Evolutionary conservation across 202 grass and related monocot species (phyloP).

Genomic region (Zoysia matrella): DNA sequence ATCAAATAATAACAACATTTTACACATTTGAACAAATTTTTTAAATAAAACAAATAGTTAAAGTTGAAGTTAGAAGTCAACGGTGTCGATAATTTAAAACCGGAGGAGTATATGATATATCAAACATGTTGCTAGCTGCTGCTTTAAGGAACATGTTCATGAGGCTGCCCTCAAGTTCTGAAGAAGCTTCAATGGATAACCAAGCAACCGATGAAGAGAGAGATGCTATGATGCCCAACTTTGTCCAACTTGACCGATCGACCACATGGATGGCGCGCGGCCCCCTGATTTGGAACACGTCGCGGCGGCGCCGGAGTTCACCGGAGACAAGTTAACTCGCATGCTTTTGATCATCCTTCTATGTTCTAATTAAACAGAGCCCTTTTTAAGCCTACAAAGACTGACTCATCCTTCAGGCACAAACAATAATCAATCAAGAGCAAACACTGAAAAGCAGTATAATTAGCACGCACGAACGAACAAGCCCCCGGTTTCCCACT

Average conservation of each 20-base stretch:
- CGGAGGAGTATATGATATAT: neutral
- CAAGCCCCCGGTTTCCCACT: neutral
- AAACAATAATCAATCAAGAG: neutral
- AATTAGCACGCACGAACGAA: slow-evolving; percentile 18
- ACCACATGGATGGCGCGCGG: neutral
- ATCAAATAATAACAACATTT: too few species aligned
- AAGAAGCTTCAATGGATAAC: neutral
- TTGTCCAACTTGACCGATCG: neutral
- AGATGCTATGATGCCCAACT: neutral
- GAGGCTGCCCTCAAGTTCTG: slow-evolving; percentile 35
- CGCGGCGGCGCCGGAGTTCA: slow-evolving; percentile 56
- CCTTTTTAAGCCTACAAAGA: slow-evolving; percentile 51
- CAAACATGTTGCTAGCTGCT: slow-evolving; percentile 39
- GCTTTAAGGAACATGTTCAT: slow-evolving; percentile 65
- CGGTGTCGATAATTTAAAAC: too few species aligned
- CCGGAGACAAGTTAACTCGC: slow-evolving; percentile 22
- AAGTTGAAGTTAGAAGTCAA: too few species aligned
- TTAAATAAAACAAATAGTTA: too few species aligned
- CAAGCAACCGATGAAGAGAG: neutral
- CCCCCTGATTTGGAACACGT: slow-evolving; percentile 43
- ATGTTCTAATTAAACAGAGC: neutral
- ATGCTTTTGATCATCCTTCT: neutral
- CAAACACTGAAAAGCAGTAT: neutral
- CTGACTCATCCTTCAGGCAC: slow-evolving; percentile 14
- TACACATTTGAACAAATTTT: too few species aligned